Percentiles rank a stretch among this genome's conserved stretches.
phyloP scores from a whole-genome alignment of 805 yeast species.

The Myxozyma monticola region DNA sequence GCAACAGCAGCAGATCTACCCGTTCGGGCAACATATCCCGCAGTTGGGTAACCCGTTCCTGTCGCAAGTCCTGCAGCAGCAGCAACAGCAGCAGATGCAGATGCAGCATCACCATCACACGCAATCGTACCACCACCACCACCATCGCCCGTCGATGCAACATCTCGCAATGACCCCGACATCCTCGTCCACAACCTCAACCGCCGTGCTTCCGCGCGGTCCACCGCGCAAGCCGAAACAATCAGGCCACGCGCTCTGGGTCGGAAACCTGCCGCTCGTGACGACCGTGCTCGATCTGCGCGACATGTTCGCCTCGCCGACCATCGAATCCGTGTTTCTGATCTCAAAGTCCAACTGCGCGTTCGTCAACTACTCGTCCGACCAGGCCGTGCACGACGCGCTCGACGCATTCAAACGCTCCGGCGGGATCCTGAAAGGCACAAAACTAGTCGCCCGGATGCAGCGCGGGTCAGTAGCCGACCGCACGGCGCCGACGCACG shows the following conservation, averaged over 20 bases:
- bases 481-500: constrained; percentile 17
- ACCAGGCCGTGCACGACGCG: constrained; percentile 38
- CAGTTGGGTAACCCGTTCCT: not conserved
- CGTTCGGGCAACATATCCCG: not conserved
- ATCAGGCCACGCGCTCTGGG: constrained; percentile 49
- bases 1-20: constrained; percentile 5
- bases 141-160: constrained; percentile 1
- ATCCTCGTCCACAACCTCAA: not conserved
- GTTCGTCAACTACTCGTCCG: constrained; percentile 42
- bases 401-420: constrained; percentile 34
- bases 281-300: constrained; percentile 42
- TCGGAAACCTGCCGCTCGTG: constrained; percentile 43
- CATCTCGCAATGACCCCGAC: constrained; percentile 1
- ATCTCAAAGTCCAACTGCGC: constrained; percentile 47
- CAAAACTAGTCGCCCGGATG: constrained; percentile 38
- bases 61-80: constrained; percentile 1
- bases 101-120: constrained; percentile 7
- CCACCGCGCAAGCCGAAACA: constrained; percentile 47
- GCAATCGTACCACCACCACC: constrained; percentile 1
- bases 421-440: constrained; percentile 38
- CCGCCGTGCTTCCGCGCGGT: constrained; percentile 36
- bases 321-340: constrained; percentile 42
- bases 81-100: not conserved
- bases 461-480: constrained; percentile 29
- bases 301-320: constrained; percentile 41